phyloP scores from a whole-genome alignment of 2,329 filamentous ascomycete species.

The Claviceps paspali region DNA sequence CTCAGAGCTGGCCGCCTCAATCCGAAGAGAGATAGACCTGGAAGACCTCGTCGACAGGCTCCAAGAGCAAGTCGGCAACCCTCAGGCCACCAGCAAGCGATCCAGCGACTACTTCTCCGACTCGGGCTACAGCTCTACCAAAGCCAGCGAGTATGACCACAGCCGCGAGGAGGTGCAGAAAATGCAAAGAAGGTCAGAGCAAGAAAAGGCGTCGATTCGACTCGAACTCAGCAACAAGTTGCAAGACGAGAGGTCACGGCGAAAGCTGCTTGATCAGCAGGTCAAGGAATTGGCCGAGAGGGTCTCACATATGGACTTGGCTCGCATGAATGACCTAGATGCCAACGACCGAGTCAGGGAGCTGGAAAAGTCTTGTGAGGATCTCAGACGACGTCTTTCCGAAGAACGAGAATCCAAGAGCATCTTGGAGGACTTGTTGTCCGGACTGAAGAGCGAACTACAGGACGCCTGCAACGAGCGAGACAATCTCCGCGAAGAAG shows the following conservation, averaged over 20 bases:
- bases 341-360: slow-evolving; percentile 53
- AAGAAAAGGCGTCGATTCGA: slow-evolving; percentile 77
- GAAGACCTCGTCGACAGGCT: slow-evolving; percentile 85
- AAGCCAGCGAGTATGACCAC: slow-evolving; percentile 53
- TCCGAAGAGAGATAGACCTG: slow-evolving; percentile 87
- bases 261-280: slow-evolving; percentile 67
- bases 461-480: slow-evolving; percentile 73
- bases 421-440: slow-evolving; percentile 85
- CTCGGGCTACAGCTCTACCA: slow-evolving; percentile 74
- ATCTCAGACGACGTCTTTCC: slow-evolving; percentile 62
- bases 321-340: slow-evolving; percentile 40
- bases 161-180: slow-evolving; percentile 62
- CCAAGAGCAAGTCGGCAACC: slow-evolving; percentile 57
- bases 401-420: slow-evolving; percentile 81
- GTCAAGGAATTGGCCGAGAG: slow-evolving; percentile 70
- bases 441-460: slow-evolving; percentile 69
- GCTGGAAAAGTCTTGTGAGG: slow-evolving; percentile 66
- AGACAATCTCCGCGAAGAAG: slow-evolving; percentile 79
- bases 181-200: slow-evolving; percentile 69
- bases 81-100: slow-evolving; percentile 46
- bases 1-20: slow-evolving; percentile 80
- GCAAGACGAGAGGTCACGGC: slow-evolving; percentile 66
- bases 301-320: slow-evolving; percentile 46
- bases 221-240: slow-evolving; percentile 74
- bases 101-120: slow-evolving; percentile 98